Evolutionary conservation across 2,329 filamentous ascomycete species (phyloP).

Genomic region (Fusarium foetens): DNA sequence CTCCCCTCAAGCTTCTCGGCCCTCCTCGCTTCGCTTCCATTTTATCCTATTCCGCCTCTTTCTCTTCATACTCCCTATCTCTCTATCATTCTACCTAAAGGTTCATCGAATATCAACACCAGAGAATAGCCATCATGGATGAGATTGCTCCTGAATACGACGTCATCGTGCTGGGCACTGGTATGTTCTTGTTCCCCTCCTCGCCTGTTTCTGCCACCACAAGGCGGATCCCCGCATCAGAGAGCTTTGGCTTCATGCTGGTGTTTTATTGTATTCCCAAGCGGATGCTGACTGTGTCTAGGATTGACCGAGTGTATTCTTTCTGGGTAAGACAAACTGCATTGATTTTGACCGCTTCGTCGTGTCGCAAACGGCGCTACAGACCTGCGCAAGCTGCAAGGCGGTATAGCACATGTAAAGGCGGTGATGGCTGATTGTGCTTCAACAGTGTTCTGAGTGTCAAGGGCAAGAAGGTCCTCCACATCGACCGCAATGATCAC

Average conservation of each 20-base stretch:
- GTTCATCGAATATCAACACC: slow-evolving; percentile 19
- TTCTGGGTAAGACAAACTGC: slow-evolving; percentile 75
- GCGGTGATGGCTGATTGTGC: slow-evolving; percentile 37
- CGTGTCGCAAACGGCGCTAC: slow-evolving; percentile 3
- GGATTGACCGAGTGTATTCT: slow-evolving; percentile 99
- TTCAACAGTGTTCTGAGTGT: slow-evolving; percentile 82
- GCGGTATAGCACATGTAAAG: slow-evolving; percentile 36
- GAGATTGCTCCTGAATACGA: slow-evolving; percentile 99
- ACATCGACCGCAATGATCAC: slow-evolving; percentile 98
- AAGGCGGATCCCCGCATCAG: slow-evolving; percentile 37
- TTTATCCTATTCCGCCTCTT: slow-evolving; percentile 35
- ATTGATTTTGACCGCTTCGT: neutral
- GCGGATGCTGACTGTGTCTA: slow-evolving; percentile 53
- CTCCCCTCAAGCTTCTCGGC: slow-evolving; percentile 40
- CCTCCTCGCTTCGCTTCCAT: slow-evolving; percentile 30
- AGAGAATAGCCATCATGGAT: slow-evolving; percentile 71
- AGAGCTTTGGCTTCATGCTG: slow-evolving; percentile 26
- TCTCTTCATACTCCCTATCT: slow-evolving; percentile 8
- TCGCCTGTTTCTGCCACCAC: slow-evolving; percentile 28
- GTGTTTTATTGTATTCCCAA: slow-evolving; percentile 2
- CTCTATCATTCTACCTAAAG: slow-evolving; percentile 6
- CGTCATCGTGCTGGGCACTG: slow-evolving; percentile 97
- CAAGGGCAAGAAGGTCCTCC: slow-evolving; percentile 98
- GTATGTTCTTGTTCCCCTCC: slow-evolving; percentile 62
- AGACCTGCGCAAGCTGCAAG: slow-evolving; percentile 17